Evolutionary conservation across 805 yeast genomes (phyloP).

Genomic region (Candida hispaniensis): DNA sequence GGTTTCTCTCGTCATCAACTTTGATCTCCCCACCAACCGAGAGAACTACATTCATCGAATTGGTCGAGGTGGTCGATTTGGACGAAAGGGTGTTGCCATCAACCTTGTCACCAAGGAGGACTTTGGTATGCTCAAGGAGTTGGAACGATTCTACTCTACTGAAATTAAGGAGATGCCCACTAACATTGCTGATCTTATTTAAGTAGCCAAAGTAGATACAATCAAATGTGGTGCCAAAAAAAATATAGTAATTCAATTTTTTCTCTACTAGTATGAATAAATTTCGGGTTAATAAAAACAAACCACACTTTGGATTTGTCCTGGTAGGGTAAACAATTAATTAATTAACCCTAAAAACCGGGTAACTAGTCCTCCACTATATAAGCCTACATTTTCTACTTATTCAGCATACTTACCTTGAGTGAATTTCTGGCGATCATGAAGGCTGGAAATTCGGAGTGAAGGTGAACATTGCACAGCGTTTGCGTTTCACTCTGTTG

Average conservation of each 20-base stretch:
- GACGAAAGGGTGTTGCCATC: constrained; percentile 93
- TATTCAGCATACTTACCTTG: constrained; percentile 6
- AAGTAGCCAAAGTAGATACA: too few relatives aligned
- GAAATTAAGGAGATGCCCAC: constrained; percentile 90
- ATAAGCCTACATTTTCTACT: too few relatives aligned
- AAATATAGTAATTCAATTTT: too few relatives aligned
- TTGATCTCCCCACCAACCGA: constrained; percentile 83
- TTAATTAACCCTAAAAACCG: too few relatives aligned
- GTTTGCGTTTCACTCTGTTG: too few relatives aligned
- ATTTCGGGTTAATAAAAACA: too few relatives aligned
- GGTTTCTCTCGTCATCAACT: constrained; percentile 89
- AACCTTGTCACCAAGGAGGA: constrained; percentile 83
- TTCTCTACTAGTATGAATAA: too few relatives aligned
- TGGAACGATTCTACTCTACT: constrained; percentile 80
- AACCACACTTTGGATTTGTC: too few relatives aligned
- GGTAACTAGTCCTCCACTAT: too few relatives aligned
- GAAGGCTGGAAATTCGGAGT: constrained; percentile 7
- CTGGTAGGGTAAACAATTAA: too few relatives aligned
- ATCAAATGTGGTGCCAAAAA: too few relatives aligned
- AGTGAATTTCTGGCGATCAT: constrained; percentile 9
- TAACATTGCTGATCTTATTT: constrained; percentile 43
- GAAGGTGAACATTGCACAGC: constrained; percentile 12
- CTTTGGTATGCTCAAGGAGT: constrained; percentile 59
- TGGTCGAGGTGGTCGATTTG: constrained; percentile 97
- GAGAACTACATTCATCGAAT: constrained; percentile 96